Conservation (phyloP, 1,284 basidiomycete genomes). For the Agaricales sp. region DNA sequence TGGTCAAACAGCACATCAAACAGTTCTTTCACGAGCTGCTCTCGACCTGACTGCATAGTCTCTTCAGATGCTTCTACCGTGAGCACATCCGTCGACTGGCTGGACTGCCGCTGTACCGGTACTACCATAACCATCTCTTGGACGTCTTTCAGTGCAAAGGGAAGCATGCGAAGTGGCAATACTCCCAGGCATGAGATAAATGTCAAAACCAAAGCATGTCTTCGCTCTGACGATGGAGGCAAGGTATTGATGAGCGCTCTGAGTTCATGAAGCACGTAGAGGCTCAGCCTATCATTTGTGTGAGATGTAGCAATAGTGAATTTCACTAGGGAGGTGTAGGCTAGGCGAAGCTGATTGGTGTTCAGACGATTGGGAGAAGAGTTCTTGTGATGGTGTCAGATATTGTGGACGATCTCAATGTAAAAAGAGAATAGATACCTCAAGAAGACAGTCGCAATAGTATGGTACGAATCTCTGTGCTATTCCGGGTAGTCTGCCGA, state of each 20-base stretch:
- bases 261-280: slow-evolving; percentile 2
- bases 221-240: slow-evolving; percentile 19
- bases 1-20: slow-evolving; percentile 50
- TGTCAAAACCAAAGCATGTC: slow-evolving; percentile 44
- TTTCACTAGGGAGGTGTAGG: slow-evolving; percentile 53
- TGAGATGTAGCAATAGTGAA: slow-evolving; percentile 34
- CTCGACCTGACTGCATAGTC: slow-evolving; percentile 17
- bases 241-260: not conserved
- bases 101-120: not conserved
- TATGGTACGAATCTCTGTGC: slow-evolving; percentile 53
- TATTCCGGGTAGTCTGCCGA: slow-evolving; percentile 18
- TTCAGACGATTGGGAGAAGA: slow-evolving; percentile 47
- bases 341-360: slow-evolving; percentile 49
- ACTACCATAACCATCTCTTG: slow-evolving; percentile 23
- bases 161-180: slow-evolving; percentile 43
- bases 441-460: slow-evolving; percentile 53
- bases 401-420: not conserved
- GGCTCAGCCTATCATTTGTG: slow-evolving; percentile 15
- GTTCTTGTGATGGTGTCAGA: slow-evolving; percentile 36
- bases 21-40: slow-evolving; percentile 43
- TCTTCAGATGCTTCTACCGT: slow-evolving; percentile 12
- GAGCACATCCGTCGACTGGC: not conserved
- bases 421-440: slow-evolving; percentile 30
- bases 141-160: slow-evolving; percentile 39
- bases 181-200: slow-evolving; percentile 51